Base-by-base conservation (phyloP, 192 early-diverging fungal species). In the Umbelopsis sp. region DNA sequence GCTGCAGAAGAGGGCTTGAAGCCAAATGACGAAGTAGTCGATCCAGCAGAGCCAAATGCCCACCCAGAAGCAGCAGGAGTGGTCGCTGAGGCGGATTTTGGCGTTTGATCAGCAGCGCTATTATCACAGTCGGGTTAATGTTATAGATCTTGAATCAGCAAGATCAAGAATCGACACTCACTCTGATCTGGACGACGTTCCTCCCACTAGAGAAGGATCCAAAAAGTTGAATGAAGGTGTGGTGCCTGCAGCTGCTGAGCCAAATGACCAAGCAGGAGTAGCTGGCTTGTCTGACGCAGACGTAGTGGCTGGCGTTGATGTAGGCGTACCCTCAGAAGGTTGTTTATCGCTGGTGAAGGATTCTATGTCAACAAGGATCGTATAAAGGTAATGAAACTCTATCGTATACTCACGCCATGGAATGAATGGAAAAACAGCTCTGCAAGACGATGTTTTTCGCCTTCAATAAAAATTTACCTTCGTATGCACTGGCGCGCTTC, bases 251-350 rank as follows among this genome's bases (percentile, higher is more conserved):
- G 55, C 33, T 16, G 55, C 33, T 16, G 21, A 10, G 30, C 55
- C 55, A 35, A 61, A 61, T 35, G 55, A 61, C 55, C 55, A 61
- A 25, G 30, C 55, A 16, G 55, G 55, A 35, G 30, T 61, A 30
- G 55, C 27, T 25, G 55, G 55, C 16, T 61, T 61, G 55, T 61
- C 27, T 61, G 51, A 21, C 51, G 51, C 51, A 25, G 30, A n/a
- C 33, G 55, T 61, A 30, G 55, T 30, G 27, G 55, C 55, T 61
- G 55, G 33, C 33, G 55, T 61, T 6, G 55, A 18, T 35, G 55
- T 25, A 61, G 55, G 15, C 18, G 55, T 35, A 35, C 12, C 33
- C 30, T 27, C 27, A 35, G 55, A 16, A 61, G 55, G 55, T 30
- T 61, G 55, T 35, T 61, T 61, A 33, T 61, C 27, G 55, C 30